Evolutionary conservation across 257 asterid genomes (phyloP).

Genomic region (Verbascum thapsus): DNA sequence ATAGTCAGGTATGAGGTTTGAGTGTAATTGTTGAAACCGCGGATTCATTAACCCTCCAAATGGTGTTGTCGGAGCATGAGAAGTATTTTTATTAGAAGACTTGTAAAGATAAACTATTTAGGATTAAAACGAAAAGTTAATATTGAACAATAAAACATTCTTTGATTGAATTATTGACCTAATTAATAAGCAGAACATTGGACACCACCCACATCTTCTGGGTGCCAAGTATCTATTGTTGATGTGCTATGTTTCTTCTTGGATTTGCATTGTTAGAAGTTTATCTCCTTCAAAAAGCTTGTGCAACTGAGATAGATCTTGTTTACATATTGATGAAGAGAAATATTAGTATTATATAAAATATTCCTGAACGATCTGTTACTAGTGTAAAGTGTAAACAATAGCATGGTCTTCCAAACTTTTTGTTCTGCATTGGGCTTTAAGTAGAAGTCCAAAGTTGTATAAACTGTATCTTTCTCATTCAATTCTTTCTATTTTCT

Average conservation of each 20-base stretch:
- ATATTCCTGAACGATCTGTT: neutral
- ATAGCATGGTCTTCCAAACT: neutral
- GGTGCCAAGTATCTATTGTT: neutral
- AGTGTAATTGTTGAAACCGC: neutral
- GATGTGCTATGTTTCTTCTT: conserved; percentile 4
- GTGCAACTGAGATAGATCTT: too few species aligned
- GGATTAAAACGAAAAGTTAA: neutral
- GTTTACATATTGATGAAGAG: neutral
- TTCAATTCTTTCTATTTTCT: neutral
- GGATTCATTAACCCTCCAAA: too few species aligned
- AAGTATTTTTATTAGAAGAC: neutral
- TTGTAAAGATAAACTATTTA: neutral
- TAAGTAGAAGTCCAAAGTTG: neutral
- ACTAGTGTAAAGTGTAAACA: neutral
- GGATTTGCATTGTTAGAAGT: neutral
- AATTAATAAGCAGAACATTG: too few species aligned
- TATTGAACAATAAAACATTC: neutral
- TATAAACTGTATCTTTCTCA: neutral
- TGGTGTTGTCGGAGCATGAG: too few species aligned
- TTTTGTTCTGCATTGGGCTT: neutral
- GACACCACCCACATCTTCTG: neutral
- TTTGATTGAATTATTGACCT: neutral
- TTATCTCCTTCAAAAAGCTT: neutral
- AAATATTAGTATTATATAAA: neutral
- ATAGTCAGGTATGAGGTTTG: neutral